Evolutionary conservation across 2,329 filamentous ascomycete species (phyloP), one percentile per base, ranked within the genome.

Genomic region (Arachnomyces sp.): DNA sequence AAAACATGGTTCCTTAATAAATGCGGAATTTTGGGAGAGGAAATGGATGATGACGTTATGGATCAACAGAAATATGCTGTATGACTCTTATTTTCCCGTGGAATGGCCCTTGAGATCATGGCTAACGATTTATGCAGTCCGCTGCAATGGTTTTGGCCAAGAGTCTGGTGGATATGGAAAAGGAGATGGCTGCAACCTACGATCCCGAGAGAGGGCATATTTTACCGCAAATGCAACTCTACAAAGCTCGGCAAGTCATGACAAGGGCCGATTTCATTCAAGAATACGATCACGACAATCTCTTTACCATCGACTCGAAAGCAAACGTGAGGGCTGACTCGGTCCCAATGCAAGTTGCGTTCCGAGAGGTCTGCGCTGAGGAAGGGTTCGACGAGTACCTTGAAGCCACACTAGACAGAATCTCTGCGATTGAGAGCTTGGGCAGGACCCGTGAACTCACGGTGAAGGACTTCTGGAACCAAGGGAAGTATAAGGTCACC

Each of bases 41-140:
- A 82, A 47, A 88, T 84, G 82, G 92, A 96, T 52, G 92, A 96
- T 63, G 92, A 98, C 58, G 92, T 95, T 51, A 96, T 96, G 82
- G 87, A 95, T 56, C 86, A 95, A 62, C 88, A 96, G 59, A 95
- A 96, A 62, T 95, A 87, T 72, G 86, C 89, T 34, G 84, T 87
- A 70, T 66, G 81, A 76, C 25, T 30, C 43, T 5, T n/a, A 32
- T 28, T 37, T n/a, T n/a, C 17, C 15, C 15, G 17, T 3, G 2
- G 7, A 11, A 28, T 41, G 43, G 42, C 42, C 18, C 33, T 3
- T 13, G 31, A 6, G 7, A 3, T 28, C 13, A 34, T 51, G 38
- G 42, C 48, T 53, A 45, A 58, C 31, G 16, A 31, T 11, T 28
- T 12, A 33, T 16, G 8, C 45, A 87, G 77, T 86, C 88, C 9